Base-by-base conservation (phyloP, 1,284 basidiomycete genomes). In the Sutorius eximius region DNA sequence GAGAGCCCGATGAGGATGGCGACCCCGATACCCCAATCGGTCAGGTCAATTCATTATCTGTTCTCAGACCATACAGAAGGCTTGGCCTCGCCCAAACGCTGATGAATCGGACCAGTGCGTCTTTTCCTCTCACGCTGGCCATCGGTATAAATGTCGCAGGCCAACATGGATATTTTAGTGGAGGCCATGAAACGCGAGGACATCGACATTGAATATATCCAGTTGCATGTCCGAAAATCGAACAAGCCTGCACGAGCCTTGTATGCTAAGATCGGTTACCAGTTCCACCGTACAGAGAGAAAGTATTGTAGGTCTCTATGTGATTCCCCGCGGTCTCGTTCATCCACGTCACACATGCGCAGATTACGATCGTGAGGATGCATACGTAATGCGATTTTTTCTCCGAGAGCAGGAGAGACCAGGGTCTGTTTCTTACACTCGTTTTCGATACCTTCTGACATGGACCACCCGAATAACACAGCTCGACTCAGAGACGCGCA, bases 21-120 rank as follows among this genome's bases (percentile, higher is more conserved):
- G 47, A 54, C 15, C 47, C 56, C 18, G 33, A 41, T 22, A 47
- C 16, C 0, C 55, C 37, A 15, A 45, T 71, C 57, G 93, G 93
- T 1, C 91, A 96, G 68, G 89, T 97, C 65, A 95, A 93, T 38
- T 95, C 93, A 0, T 92, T 97, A 61, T 93, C 91, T 1, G 92
- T 97, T 5, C 76, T 95, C 36, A 77, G 93, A 57, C 86, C 89
- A 15, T 93, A 96, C 68, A 79, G 93, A 51, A 80, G 93, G 29
- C 76, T 95, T 18, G 93, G 94, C 2, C 74, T 97, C 1, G 94
- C 92, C 13, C 92, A 92, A 72, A 88, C 87, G 68, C 74, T 97
- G 43, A 96, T 96, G 94, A 72, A 89, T 37, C 82, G 91, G 49
- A 88, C 89, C 38, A 93, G 93, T 95, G 61, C 63, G 83, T 76